Evolutionary conservation across 208 protist genomes (phyloP), one percentile per base, ranked within the genome.

Genomic region (Trypanosoma melophagium): DNA sequence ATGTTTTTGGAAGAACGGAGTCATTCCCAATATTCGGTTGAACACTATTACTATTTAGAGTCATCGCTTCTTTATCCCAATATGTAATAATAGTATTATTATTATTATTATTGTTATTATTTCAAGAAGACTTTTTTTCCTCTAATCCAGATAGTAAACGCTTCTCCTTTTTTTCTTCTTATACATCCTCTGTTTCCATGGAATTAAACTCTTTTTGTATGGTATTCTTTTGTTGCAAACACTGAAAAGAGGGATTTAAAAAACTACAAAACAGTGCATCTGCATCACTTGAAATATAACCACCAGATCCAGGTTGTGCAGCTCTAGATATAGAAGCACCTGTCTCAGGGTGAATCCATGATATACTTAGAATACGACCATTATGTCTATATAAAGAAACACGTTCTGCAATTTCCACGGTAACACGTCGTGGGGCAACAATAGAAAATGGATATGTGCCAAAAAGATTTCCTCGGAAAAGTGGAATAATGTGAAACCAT

Each of bases 391-490:
- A 96, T 31, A 40, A 16, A 25, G 80, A 69, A 17, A 75, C 50
- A 12, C 28, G 38, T 17, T 49, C 31, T 17, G 86, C 61, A 13
- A 74, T 21, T n/a, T 62, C 45, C 25, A 75, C 50, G 3, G 38
- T 69, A 10, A 82, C 52, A 38, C 38, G 19, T 17, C 24, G 50
- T 16, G 84, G 84, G 25, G 89, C 69, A 42, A 71, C 63, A 25
- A 93, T 52, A 14, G 63, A 19, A 17, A 57, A 38, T 14, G 89
- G 89, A 70, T 95, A 95, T n/a, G 76, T 92, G 2, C 21, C 17
- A 66, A 81, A 93, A 13, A 92, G 44, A 35, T 74, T 57, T 19
- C 19, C 17, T 31, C 42, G 28, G 9, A n/a, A 24, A 40, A 73
- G 58, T 24, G 45, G n/a, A 25, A 73, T 47, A 17, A 73, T 65